Evolutionary conservation across 805 yeast species (phyloP), one percentile per base, ranked within the genome.

Genomic region (Saturnispora silvae): DNA sequence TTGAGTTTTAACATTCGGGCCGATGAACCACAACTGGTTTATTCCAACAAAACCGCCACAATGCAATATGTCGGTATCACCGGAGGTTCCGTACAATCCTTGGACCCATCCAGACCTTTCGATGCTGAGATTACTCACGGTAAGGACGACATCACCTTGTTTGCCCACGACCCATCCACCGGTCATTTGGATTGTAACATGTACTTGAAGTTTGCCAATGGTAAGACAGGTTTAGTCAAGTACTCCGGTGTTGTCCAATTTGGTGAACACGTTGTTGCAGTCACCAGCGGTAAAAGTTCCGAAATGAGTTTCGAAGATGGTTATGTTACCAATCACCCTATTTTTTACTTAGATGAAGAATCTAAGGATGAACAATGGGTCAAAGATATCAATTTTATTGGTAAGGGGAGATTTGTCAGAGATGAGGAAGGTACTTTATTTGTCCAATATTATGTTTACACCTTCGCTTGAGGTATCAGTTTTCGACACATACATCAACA

Each of bases 351-450:
- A 15, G 72, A 64, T 42, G 64, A 59, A 11, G 55, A 51, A 17
- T 62, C 64, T 27, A 64, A 57, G 28, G 66, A 57, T 13, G 70
- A 68, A 46, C 52, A 61, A 44, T 77, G 84, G 84, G 66, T 67
- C 14, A 44, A 58, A 30, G 51, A 56, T 33, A 65, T 68, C 51
- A 69, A 64, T 45, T 60, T 74, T 40, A 34, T 73, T 17, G 83
- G 80, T 16, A 71, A 67, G 50, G 83, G 84, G 24, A 64, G 78
- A 40, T 75, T 75, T 48, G 49, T 68, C 33, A 63, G 77, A 47
- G 70, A 68, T 43, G 60, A 52, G 4, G 49, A 59, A 5, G 75
- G 70, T 16, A 45, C 26, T 2, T 52, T 72, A 40, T 64, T 57
- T 42, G 81, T 77, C 28, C 81, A 77, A 28, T 34, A 31, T 35